Conservation (phyloP, 2,329 filamentous ascomycete species). For the Cytospora mali region DNA sequence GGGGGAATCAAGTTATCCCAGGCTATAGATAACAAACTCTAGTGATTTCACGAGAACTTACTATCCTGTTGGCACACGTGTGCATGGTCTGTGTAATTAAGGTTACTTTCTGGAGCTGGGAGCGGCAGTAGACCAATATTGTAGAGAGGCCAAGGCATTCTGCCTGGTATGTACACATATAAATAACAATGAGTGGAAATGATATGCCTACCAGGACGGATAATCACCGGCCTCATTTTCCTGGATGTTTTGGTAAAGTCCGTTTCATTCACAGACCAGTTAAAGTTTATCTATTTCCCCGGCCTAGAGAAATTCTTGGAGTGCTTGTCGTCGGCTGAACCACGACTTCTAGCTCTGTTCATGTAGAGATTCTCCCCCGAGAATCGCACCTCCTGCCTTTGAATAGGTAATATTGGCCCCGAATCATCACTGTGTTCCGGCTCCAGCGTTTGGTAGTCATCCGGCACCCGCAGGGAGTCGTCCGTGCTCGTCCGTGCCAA, state of each 20-base stretch:
- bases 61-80: no score
- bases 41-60: no score
- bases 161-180: no score
- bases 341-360: background rate
- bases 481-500: constrained; percentile 17
- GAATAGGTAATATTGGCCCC: constrained; percentile 26
- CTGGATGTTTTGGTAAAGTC: background rate
- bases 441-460: constrained; percentile 10
- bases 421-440: constrained; percentile 27
- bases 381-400: constrained; percentile 20
- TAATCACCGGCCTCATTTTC: background rate
- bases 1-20: no score
- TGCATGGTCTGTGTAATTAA: no score
- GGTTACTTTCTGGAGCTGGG: no score
- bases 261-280: no score
- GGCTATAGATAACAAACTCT: no score
- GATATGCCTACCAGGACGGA: no score
- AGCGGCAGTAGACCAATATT: no score
- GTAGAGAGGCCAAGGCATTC: no score
- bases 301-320: constrained; percentile 11
- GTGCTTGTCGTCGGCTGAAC: background rate
- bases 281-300: background rate
- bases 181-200: no score
- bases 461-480: constrained; percentile 16
- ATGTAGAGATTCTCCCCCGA: constrained; percentile 8